phyloP scores from a whole-genome alignment of 2,329 filamentous ascomycete species.

The Scytalidium lignicola region DNA sequence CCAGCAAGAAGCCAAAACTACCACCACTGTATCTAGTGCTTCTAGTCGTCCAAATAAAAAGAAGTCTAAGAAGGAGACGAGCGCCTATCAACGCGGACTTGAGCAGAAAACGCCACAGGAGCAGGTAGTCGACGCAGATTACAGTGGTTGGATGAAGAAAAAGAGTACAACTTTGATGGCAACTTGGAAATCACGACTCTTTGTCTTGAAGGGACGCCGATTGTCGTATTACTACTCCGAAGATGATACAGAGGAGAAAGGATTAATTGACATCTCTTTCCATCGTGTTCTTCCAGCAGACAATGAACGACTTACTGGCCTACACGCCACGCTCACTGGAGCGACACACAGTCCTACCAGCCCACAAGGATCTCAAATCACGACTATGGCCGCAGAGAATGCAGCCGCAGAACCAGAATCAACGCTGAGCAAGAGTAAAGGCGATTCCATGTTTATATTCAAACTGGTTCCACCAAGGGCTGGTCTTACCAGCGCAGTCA shows the following conservation, averaged over 20 bases:
- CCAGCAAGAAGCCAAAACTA: constrained; percentile 57
- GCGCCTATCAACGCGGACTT: constrained; percentile 84
- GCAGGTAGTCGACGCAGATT: constrained; percentile 82
- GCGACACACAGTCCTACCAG: constrained; percentile 62
- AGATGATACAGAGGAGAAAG: constrained; percentile 86
- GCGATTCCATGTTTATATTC: constrained; percentile 88
- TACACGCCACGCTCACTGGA: constrained; percentile 88
- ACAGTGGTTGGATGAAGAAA: constrained; percentile 99
- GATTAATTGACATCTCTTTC: constrained; percentile 94
- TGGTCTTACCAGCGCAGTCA: constrained; percentile 83
- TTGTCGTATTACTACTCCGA: constrained; percentile 96
- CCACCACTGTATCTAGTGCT: constrained; percentile 40
- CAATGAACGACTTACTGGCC: constrained; percentile 80
- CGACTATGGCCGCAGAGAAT: constrained; percentile 38
- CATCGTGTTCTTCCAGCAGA: constrained; percentile 95
- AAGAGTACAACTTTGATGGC: constrained; percentile 94
- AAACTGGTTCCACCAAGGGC: constrained; percentile 89
- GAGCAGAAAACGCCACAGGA: constrained; percentile 76
- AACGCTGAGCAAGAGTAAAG: constrained; percentile 30
- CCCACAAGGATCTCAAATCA: constrained; percentile 41
- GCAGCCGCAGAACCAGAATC: constrained; percentile 34
- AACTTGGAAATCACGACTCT: constrained; percentile 96
- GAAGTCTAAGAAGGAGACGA: constrained; percentile 91
- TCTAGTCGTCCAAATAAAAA: constrained; percentile 47
- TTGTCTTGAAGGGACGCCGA: constrained; percentile 85